phyloP scores from a whole-genome alignment of 495 filamentous ascomycete species.

The Hypoxylon intermedium region DNA sequence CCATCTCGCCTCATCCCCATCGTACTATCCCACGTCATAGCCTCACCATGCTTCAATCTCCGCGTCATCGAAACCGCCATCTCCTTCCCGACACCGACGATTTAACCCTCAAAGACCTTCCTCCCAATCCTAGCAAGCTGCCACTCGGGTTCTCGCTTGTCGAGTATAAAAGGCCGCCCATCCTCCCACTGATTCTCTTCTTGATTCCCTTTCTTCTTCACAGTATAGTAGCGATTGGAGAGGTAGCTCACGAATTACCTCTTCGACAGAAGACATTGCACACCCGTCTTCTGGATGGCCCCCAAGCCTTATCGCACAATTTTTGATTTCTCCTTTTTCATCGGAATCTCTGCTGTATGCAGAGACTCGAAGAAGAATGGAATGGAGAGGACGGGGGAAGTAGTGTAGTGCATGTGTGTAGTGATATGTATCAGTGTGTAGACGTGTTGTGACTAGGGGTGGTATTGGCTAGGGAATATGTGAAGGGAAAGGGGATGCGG shows the following conservation, averaged over 20 bases:
- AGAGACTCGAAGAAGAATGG: slow-evolving; percentile 24
- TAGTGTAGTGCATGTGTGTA: neutral
- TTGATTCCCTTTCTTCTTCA: neutral
- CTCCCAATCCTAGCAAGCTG: neutral
- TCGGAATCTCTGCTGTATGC: slow-evolving; percentile 12
- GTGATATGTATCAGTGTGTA: neutral
- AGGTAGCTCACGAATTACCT: slow-evolving; percentile 13
- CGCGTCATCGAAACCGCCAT: neutral
- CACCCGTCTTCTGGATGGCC: neutral
- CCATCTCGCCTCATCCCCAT: neutral
- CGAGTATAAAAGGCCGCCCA: neutral
- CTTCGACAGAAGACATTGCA: slow-evolving; percentile 14
- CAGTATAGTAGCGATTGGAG: neutral
- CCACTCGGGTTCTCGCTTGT: neutral
- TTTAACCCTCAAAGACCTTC: neutral
- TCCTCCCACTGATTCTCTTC: neutral
- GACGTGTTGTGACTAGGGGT: neutral
- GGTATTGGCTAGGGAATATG: neutral
- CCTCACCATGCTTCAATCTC: neutral
- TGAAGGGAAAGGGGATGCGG: neutral
- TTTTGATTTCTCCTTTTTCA: slow-evolving; percentile 29
- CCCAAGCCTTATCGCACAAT: neutral
- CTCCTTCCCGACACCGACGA: too few species aligned
- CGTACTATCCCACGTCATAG: neutral
- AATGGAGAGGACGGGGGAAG: neutral